Evolutionary conservation across 2,329 filamentous ascomycete species (phyloP).

Genomic region (Microdochium trichocladiopsis): DNA sequence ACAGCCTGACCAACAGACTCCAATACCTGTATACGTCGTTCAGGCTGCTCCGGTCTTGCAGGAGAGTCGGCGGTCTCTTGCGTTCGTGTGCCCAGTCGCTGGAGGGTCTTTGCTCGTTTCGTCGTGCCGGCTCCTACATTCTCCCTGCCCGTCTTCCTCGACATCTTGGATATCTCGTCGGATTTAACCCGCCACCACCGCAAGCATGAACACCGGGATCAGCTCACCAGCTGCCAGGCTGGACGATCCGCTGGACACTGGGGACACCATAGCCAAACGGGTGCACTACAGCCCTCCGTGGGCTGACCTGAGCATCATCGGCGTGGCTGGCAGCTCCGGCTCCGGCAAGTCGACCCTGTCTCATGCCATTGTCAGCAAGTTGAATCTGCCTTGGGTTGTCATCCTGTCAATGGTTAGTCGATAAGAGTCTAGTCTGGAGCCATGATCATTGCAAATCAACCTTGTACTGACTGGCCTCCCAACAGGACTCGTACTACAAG

Average conservation of each 20-base stretch:
- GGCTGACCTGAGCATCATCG: slow-evolving; percentile 94
- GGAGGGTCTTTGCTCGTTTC: too few relatives aligned
- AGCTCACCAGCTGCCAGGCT: slow-evolving; percentile 16
- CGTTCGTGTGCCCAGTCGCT: too few relatives aligned
- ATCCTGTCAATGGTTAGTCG: slow-evolving; percentile 83
- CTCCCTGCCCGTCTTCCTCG: too few relatives aligned
- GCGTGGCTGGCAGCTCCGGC: slow-evolving; percentile 89
- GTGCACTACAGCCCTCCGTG: slow-evolving; percentile 89
- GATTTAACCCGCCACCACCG: not conserved
- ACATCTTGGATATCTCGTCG: not conserved
- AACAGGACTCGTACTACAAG: slow-evolving; percentile 95
- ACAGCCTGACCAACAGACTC: not conserved
- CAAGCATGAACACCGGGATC: slow-evolving; percentile 18
- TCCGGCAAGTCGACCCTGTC: slow-evolving; percentile 94
- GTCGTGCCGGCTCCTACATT: too few relatives aligned
- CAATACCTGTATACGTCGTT: not conserved
- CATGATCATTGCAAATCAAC: slow-evolving; percentile 8
- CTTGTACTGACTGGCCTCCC: slow-evolving; percentile 5
- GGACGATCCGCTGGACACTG: slow-evolving; percentile 19
- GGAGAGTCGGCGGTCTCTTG: too few relatives aligned
- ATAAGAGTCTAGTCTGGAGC: too few relatives aligned
- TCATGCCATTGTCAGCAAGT: slow-evolving; percentile 78
- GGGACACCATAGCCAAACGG: slow-evolving; percentile 42
- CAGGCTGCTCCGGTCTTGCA: not conserved
- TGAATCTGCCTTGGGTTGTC: slow-evolving; percentile 96